These are phyloP conservation scores for Clitopilus hobsonii DNA, from an alignment of 768 basidiomycete species.

Conservation along the genomic window DNA sequence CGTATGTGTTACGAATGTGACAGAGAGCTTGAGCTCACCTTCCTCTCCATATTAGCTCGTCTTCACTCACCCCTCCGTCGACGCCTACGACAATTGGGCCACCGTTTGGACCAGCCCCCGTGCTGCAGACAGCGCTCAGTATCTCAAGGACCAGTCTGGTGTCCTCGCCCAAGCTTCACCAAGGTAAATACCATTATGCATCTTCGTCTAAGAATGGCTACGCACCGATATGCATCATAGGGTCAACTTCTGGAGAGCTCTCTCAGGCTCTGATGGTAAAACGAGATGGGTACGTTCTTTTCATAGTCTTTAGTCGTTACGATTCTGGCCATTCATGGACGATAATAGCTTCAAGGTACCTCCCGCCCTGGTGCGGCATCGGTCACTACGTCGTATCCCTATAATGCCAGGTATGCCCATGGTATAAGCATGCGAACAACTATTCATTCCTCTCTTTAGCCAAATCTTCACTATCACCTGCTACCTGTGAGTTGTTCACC, in stretches of 20 bases:
- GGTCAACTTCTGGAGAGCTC: conserved; percentile 60
- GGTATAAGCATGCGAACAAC: not conserved
- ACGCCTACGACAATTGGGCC: conserved; percentile 64
- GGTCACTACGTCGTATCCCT: conserved; percentile 42
- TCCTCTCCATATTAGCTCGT: conserved; percentile 34
- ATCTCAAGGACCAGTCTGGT: conserved; percentile 45
- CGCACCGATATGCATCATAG: conserved; percentile 18
- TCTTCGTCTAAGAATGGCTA: not conserved
- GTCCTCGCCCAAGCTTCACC: conserved; percentile 56
- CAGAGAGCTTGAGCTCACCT: not conserved
- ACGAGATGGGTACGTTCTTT: conserved; percentile 38
- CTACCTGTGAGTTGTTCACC: conserved; percentile 39
- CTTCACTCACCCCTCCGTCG: conserved; percentile 60
- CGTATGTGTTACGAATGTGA: conserved; percentile 22
- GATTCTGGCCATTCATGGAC: not conserved
- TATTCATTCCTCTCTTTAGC: conserved; percentile 15
- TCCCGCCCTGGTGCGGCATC: conserved; percentile 56
- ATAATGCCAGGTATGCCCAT: conserved; percentile 35
- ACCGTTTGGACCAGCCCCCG: conserved; percentile 50
- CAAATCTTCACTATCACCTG: conserved; percentile 60
- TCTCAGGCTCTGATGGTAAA: conserved; percentile 37
- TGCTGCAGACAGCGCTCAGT: conserved; percentile 53
- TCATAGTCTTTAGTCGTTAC: not conserved
- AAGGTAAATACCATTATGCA: conserved; percentile 26
- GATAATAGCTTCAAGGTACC: conserved; percentile 51